Conservation (phyloP, 495 filamentous ascomycete genomes). For the Durotheca rogersii region DNA sequence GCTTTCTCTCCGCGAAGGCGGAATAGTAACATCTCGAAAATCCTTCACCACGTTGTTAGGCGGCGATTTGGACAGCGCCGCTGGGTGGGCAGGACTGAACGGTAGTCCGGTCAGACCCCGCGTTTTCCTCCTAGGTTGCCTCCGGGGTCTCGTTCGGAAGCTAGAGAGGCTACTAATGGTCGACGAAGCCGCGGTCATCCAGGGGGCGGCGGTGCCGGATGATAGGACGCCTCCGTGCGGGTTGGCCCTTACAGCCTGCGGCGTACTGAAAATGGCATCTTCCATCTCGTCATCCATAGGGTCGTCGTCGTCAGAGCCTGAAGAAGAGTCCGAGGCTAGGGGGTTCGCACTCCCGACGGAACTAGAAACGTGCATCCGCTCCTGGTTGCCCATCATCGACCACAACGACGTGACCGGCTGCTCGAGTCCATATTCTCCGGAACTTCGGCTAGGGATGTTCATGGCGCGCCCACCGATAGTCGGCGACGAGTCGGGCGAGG, state of each 20-base stretch:
- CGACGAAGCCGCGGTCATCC: constrained; percentile 61
- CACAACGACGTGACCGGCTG: constrained; percentile 45
- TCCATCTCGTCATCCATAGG: constrained; percentile 80
- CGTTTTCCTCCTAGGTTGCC: constrained; percentile 46
- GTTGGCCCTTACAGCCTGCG: constrained; percentile 57
- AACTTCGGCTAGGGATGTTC: constrained; percentile 63
- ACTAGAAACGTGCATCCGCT: constrained; percentile 74
- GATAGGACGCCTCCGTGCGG: constrained; percentile 25
- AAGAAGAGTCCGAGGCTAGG: constrained; percentile 75
- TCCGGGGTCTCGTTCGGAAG: constrained; percentile 75
- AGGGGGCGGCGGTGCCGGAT: constrained; percentile 50
- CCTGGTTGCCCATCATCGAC: constrained; percentile 56
- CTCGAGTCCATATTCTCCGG: constrained; percentile 41
- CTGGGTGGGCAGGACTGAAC: constrained; percentile 35
- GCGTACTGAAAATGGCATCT: constrained; percentile 70
- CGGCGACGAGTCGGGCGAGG: constrained; percentile 92
- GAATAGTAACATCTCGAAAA: constrained; percentile 35
- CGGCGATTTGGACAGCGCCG: constrained; percentile 44
- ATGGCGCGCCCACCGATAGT: constrained; percentile 76
- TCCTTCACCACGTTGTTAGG: constrained; percentile 42
- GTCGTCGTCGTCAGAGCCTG: constrained; percentile 73
- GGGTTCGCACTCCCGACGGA: constrained; percentile 83
- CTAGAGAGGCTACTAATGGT: constrained; percentile 70
- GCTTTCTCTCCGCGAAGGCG: constrained; percentile 71
- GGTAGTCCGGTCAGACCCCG: constrained; percentile 41